Conservation (phyloP, 306 rosid species). For the Ormosia emarginata region DNA sequence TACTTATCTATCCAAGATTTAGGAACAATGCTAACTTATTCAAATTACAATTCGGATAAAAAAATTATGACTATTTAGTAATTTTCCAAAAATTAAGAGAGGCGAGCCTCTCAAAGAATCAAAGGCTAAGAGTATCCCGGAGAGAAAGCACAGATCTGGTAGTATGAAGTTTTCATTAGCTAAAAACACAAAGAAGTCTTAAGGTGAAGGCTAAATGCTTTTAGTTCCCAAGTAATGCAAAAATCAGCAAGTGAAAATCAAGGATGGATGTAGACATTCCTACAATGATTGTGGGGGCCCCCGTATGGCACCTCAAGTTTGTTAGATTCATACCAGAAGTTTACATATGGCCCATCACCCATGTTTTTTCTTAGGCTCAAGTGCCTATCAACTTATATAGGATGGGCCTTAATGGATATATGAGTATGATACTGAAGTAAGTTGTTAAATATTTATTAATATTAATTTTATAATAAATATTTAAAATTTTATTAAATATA, state of each 20-base stretch:
- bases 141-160: background rate
- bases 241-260: background rate
- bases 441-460: too few species aligned
- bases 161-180: slow-evolving; percentile 20
- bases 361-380: slow-evolving; percentile 17
- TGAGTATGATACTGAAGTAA: too few species aligned
- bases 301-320: slow-evolving; percentile 1
- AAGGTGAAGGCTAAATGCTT: background rate
- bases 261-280: slow-evolving; percentile 19
- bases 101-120: background rate
- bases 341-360: slow-evolving; percentile 6
- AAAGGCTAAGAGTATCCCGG: background rate
- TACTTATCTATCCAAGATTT: too few species aligned
- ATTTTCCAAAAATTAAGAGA: background rate
- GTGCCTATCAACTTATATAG: background rate
- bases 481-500: too few species aligned
- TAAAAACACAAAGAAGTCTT: background rate
- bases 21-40: too few species aligned
- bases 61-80: too few species aligned
- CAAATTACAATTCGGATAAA: too few species aligned
- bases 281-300: slow-evolving; percentile 28
- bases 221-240: slow-evolving; percentile 3
- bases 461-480: too few species aligned
- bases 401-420: too few species aligned
- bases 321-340: slow-evolving; percentile 14